Percentiles rank a stretch among this genome's conserved stretches.
Conservation (phyloP, 495 filamentous ascomycete species). For the Articulospora tetracladia region DNA sequence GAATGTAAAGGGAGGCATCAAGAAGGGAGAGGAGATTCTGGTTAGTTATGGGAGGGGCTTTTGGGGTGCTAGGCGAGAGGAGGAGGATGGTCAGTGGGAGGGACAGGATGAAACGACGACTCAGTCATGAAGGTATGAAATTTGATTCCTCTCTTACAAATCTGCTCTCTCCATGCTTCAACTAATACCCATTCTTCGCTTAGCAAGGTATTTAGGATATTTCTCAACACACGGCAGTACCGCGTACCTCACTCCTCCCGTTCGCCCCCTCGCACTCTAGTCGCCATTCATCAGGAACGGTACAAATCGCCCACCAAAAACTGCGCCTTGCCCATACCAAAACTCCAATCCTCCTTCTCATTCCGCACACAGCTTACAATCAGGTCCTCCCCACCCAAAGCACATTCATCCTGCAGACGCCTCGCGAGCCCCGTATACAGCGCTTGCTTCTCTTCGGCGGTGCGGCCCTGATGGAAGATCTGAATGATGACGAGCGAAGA, state of each 20-base stretch:
- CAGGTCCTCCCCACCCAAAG: constrained; percentile 1
- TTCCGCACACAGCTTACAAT: neutral
- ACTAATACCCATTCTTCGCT: no score
- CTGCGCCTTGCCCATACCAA: constrained; percentile 6
- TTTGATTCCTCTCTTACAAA: no score
- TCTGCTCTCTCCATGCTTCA: no score
- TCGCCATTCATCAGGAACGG: no score
- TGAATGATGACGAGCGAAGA: constrained; percentile 5
- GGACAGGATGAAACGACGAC: neutral
- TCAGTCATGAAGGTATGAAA: no score
- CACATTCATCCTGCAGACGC: constrained; percentile 2
- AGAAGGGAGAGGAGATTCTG: constrained; percentile 57
- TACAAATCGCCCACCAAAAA: constrained; percentile 10
- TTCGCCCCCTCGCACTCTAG: neutral
- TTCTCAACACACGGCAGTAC: no score
- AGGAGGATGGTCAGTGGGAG: neutral
- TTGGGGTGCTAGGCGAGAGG: constrained; percentile 42
- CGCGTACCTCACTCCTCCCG: no score
- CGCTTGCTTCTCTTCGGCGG: constrained; percentile 2
- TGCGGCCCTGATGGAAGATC: constrained; percentile 6
- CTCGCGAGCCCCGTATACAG: constrained; percentile 4
- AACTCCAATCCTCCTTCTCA: constrained; percentile 8
- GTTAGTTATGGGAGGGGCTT: constrained; percentile 69
- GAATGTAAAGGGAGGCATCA: constrained; percentile 36
- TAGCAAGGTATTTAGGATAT: no score